phyloP scores from a whole-genome alignment of 805 yeast genomes.

The Komagataella pseudopastoris region DNA sequence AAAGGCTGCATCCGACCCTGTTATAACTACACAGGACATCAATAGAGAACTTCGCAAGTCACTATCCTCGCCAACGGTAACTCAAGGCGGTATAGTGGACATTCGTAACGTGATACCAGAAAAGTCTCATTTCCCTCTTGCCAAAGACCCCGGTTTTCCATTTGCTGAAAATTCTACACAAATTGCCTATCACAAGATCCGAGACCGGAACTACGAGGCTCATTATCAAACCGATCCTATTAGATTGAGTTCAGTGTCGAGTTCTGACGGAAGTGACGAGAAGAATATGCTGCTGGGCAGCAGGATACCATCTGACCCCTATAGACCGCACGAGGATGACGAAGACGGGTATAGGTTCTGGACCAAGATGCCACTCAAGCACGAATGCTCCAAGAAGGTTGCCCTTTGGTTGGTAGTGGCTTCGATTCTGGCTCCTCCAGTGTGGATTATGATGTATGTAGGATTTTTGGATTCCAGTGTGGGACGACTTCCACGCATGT shows the following conservation, averaged over 20 bases:
- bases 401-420: constrained; percentile 9
- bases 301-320: neutral
- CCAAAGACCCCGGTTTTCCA: neutral
- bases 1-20: neutral
- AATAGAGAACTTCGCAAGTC: neutral
- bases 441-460: constrained; percentile 13
- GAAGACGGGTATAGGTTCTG: neutral
- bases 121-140: neutral
- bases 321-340: neutral
- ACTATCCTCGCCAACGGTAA: neutral
- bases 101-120: neutral
- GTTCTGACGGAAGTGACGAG: neutral
- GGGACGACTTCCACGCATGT: constrained; percentile 10
- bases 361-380: neutral
- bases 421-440: constrained; percentile 15
- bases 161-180: neutral
- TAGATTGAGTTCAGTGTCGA: neutral
- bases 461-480: constrained; percentile 14
- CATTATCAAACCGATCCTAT: neutral
- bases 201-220: neutral
- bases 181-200: neutral
- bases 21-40: neutral
- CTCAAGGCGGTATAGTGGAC: neutral
- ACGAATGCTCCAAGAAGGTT: constrained; percentile 5
- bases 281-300: neutral